phyloP scores from a whole-genome alignment of 2,329 filamentous ascomycete species.

The Sporothrix curviconia region DNA sequence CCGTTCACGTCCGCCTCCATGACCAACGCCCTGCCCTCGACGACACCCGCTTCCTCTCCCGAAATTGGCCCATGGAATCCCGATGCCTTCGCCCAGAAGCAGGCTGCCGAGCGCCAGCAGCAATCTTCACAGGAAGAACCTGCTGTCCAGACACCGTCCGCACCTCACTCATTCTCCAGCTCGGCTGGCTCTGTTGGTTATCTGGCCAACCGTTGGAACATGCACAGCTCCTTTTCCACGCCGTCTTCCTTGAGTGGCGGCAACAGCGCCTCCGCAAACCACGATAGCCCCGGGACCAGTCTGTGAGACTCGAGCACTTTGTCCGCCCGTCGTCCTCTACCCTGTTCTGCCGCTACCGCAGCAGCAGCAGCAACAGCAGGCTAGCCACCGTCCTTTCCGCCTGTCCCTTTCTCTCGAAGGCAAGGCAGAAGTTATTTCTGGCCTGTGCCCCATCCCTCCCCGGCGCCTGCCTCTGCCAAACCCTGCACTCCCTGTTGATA shows the following conservation, averaged over 20 bases:
- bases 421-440: constrained; percentile 74
- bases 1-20: constrained; percentile 13
- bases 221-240: constrained; percentile 45
- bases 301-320: constrained; percentile 41
- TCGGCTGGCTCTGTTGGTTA: constrained; percentile 34
- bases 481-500: constrained; percentile 16
- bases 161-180: constrained; percentile 23
- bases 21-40: constrained; percentile 11
- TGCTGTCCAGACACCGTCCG: not conserved
- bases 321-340: constrained; percentile 34
- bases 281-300: constrained; percentile 30
- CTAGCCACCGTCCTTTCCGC: constrained; percentile 46
- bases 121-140: not conserved
- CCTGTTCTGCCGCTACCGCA: constrained; percentile 25
- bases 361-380: constrained; percentile 7
- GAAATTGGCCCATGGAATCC: constrained; percentile 21
- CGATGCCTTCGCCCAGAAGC: constrained; percentile 16
- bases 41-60: constrained; percentile 21
- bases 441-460: constrained; percentile 63
- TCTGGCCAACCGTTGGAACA: constrained; percentile 52
- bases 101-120: constrained; percentile 11
- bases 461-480: constrained; percentile 44
- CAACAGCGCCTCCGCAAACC: constrained; percentile 2
- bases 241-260: constrained; percentile 37
- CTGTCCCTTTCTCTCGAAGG: constrained; percentile 82